Base-by-base conservation (phyloP, 2,329 filamentous ascomycete genomes). In the Neofusicoccum laricinum region DNA sequence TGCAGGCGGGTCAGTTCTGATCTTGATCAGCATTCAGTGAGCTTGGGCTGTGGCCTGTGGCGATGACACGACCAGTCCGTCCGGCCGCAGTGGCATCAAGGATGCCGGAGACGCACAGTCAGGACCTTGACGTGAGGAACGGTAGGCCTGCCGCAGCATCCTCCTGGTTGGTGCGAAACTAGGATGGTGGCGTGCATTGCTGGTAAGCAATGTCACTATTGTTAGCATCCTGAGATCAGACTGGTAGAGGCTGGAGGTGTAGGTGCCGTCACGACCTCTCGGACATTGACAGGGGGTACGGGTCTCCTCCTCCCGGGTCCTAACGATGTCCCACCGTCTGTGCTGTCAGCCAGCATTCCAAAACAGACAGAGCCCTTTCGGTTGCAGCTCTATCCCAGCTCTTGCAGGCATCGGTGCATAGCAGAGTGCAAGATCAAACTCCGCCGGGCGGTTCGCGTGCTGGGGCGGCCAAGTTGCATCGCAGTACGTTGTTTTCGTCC, bases 51-150 rank as follows among this genome's bases (percentile, higher is more conserved):
- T 51, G 38, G 48, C 15, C 53, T 57, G 51, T 59, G 55, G 55
- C 53, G 53, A 64, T 59, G 45, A 64, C 71, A 73, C 70, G 71
- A 71, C 72, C 74, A 75, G 63, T 40, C 53, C 55, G 53, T 53
- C 73, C 70, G 72, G 69, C 69, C 70, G 65, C 72, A 74, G 70
- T 72, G 73, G 71, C 65, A 58, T 66, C 50, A 64, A 66, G 63
- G 63, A 67, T 72, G 71, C 75, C 73, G 74, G 73, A 73, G 71
- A 75, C 71, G 73, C 76, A 75, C 72, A 76, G 71, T 71, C 75
- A 71, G 70, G 74, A 72, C 72, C 71, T 77, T 77, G 75, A 76
- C 75, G 72, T 77, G 74, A 77, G 73, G 69, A 71, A 61, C 45
- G 46, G 55, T 51, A 50, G 63, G 63, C 40, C 38, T 36, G 63